These are phyloP conservation scores for Penicillium chermesinum DNA, from an alignment of 495 filamentous ascomycete species.

Conservation along the genomic window DNA sequence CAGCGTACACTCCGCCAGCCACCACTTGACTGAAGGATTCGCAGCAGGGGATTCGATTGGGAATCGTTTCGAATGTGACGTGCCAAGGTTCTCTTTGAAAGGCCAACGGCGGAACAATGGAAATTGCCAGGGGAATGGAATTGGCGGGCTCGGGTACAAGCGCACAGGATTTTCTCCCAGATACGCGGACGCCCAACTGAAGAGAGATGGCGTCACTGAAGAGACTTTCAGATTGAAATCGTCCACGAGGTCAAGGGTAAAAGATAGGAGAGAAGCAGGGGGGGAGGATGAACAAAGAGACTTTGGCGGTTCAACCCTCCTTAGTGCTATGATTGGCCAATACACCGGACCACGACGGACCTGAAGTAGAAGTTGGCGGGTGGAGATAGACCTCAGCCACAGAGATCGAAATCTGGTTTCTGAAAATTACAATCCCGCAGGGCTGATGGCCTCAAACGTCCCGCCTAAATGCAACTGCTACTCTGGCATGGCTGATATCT, in stretches of 20 bases:
- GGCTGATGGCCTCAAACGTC: too few species aligned
- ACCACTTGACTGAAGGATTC: not conserved
- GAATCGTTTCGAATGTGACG: not conserved
- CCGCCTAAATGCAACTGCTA: not conserved
- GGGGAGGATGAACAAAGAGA: slow-evolving; percentile 7
- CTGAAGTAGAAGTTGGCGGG: slow-evolving; percentile 4
- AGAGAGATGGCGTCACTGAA: not conserved
- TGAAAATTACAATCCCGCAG: too few species aligned
- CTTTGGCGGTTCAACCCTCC: slow-evolving; percentile 5
- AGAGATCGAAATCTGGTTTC: not conserved
- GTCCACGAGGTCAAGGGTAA: not conserved
- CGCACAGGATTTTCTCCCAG: not conserved
- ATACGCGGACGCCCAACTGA: not conserved
- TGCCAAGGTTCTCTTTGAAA: not conserved
- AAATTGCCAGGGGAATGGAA: not conserved
- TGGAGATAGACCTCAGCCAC: slow-evolving; percentile 7
- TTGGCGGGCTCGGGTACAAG: not conserved
- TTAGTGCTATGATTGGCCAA: slow-evolving; percentile 17
- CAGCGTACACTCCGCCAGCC: not conserved
- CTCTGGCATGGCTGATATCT: too few species aligned
- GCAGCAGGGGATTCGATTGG: not conserved
- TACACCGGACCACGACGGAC: slow-evolving; percentile 15
- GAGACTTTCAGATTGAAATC: too few species aligned
- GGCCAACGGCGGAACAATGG: not conserved
- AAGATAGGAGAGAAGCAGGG: slow-evolving; percentile 3